These are phyloP conservation scores for Murraya paniculata DNA, from an alignment of 345 rosid genomes.

Conservation along the genomic window DNA sequence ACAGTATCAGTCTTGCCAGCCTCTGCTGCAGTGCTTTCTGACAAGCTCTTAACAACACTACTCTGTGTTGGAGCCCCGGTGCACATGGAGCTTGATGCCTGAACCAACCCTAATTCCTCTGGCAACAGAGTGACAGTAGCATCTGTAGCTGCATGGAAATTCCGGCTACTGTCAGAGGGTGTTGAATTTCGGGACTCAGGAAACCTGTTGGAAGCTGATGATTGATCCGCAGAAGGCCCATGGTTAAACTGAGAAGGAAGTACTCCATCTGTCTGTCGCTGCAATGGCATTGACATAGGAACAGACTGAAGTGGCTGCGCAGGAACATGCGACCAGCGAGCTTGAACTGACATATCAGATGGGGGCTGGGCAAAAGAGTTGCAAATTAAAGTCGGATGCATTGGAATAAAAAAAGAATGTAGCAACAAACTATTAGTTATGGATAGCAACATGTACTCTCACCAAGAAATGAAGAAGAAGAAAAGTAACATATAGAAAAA, in stretches of 20 bases:
- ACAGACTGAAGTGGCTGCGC: slow-evolving; percentile 49
- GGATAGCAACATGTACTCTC: not conserved
- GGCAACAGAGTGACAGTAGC: slow-evolving; percentile 45
- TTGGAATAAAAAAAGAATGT: not conserved
- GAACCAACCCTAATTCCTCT: slow-evolving; percentile 60
- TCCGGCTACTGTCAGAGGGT: slow-evolving; percentile 33
- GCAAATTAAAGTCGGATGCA: slow-evolving; percentile 12
- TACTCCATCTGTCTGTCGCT: slow-evolving; percentile 52
- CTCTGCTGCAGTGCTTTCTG: slow-evolving; percentile 25
- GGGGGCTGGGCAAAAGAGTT: slow-evolving; percentile 51
- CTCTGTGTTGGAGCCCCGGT: slow-evolving; percentile 33
- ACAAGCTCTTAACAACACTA: slow-evolving; percentile 37
- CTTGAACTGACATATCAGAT: slow-evolving; percentile 68
- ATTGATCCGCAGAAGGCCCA: slow-evolving; percentile 47
- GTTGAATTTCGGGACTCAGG: slow-evolving; percentile 46
- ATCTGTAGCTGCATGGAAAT: slow-evolving; percentile 30
- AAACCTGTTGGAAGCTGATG: slow-evolving; percentile 45
- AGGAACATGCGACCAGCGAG: slow-evolving; percentile 82
- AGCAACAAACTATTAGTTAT: not conserved
- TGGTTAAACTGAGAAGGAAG: slow-evolving; percentile 59
- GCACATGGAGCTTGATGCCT: slow-evolving; percentile 45
- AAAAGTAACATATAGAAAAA: not conserved
- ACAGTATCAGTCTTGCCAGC: slow-evolving; percentile 25
- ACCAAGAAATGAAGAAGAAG: not conserved
- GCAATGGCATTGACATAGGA: slow-evolving; percentile 56